Base-by-base conservation (phyloP, 2,329 filamentous ascomycete species). In the Grosmannia penicillata region DNA sequence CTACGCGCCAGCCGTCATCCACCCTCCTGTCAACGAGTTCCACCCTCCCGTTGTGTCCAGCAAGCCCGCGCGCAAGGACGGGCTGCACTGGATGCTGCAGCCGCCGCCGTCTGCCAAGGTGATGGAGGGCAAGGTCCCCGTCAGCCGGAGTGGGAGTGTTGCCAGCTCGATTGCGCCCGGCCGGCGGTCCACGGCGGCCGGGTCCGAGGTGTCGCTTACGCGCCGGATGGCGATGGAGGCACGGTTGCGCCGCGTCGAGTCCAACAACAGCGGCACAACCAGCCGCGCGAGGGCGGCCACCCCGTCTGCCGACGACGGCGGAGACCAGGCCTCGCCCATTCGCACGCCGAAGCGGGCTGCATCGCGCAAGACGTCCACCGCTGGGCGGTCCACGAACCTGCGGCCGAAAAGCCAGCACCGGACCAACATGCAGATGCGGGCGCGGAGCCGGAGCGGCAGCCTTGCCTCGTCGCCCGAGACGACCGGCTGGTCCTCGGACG, bases 61-160 rank as follows among this genome's bases (percentile, higher is more conserved):
- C 58, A 80, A 73, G 40, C 81, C 78, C 13, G 69, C 66, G 27
- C 76, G 72, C 53, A 75, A 65, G 51, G 75, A 76, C 39, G 84
- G 82, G 43, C 79, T 82, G 39, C 71, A 70, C 51, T 95, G 87
- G 87, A 94, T 95, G 86, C 64, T 93, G 37, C 84, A 93, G 52
- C 87, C 87, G 3, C 85, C 86, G 1, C 87, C 87, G n/a, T 74
- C 79, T 25, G 85, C 87, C 40, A 86, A 80, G 55, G 68, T 94
- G 43, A 95, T 95, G 87, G 82, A 81, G 46, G 87, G 86, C 47
- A 91, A 87, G 55, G 73, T 82, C 26, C 73, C 75, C 23, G 76
- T 80, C 17, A 73, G 68, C 49, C 63, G 77, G 38, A 78, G 72
- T 46, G 63, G 64, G 26, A 82, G 75, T 51, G 63, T 68, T 26